Conservation (phyloP, 345 rosid species). For the Luvunga scandens region DNA sequence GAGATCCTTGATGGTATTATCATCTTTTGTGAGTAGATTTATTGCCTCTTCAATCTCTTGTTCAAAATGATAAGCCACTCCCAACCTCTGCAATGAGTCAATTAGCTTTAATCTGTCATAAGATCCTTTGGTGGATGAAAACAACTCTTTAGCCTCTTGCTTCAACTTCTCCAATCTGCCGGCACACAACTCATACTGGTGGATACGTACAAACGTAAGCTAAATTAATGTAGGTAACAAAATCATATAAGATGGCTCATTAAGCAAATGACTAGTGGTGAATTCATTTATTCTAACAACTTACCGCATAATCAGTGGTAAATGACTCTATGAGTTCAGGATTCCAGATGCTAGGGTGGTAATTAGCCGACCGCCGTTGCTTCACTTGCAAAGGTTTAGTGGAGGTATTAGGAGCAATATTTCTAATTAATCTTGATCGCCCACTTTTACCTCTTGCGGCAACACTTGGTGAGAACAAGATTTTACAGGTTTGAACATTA, state of each 20-base stretch:
- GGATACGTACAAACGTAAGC: no score
- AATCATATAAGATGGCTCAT: neutral
- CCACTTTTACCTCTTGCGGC: no score
- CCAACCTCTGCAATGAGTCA: conserved; percentile 16
- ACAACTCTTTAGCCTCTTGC: neutral
- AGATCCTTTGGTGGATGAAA: neutral
- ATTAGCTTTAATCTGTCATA: neutral
- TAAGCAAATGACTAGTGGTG: no score
- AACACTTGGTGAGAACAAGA: no score
- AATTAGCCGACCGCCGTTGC: conserved; percentile 4
- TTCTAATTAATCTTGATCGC: no score
- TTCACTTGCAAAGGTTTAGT: neutral
- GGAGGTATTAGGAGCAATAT: neutral
- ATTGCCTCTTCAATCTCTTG: conserved; percentile 12
- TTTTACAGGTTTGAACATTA: no score
- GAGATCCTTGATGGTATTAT: conserved; percentile 4
- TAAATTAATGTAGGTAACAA: no score
- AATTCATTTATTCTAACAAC: neutral
- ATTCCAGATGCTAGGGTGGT: conserved; percentile 18
- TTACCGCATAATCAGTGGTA: neutral
- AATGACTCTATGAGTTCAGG: conserved; percentile 8
- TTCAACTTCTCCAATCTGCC: neutral
- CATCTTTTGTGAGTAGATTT: neutral
- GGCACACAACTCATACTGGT: conserved; percentile 13
- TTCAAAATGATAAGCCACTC: conserved; percentile 15